Base-by-base conservation (phyloP, 2,329 filamentous ascomycete genomes). In the Cyphellophora europaea region DNA sequence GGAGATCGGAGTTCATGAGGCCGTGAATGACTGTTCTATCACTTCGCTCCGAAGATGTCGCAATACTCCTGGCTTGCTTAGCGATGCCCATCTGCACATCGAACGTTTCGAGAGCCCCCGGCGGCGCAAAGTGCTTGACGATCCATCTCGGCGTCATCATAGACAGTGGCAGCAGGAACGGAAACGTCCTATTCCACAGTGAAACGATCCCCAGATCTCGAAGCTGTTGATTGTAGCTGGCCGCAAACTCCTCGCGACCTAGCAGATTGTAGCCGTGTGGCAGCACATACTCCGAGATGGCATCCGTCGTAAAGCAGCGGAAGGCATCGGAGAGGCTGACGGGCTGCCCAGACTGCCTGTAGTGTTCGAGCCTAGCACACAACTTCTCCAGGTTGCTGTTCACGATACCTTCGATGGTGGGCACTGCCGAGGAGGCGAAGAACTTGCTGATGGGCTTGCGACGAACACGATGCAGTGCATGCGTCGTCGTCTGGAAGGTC, bases 361-460 rank as follows among this genome's bases (percentile, higher is more conserved):
- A 41, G 18, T 40, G 30, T n/a, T 38, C 32, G 5, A 48, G 37
- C 4, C 45, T 41, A 6, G 19, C 32, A 32, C 45, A 47, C 19
- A 48, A 33, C 34, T 47, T 42, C 27, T 48, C 45, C 11, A 46
- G 39, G 27, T 37, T 35, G 3, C 38, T 35, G 19, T 27, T 33
- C 12, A 30, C 19, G 32, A 30, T 21, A 11, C 15, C 8, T 17
- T n/a, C 17, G 4, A 19, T 12, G 8, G 14, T 13, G 15, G 14
- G 27, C 27, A 45, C 38, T 23, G 40, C 42, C 10, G 40, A 41
- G n/a, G 36, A 27, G 11, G 55, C 54, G 44, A 59, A 60, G 48
- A 53, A 59, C 5, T 54, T 53, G 35, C 52, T 57, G 47, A 59
- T 54, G 11, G 53, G 47, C 19, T 52, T 49, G 5, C 57, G 49